A percentile compares a stretch with the other conserved stretches of the same genome.
phyloP scores from a whole-genome alignment of 1,139 yeast genomes.

The Lodderomyces margitis region DNA sequence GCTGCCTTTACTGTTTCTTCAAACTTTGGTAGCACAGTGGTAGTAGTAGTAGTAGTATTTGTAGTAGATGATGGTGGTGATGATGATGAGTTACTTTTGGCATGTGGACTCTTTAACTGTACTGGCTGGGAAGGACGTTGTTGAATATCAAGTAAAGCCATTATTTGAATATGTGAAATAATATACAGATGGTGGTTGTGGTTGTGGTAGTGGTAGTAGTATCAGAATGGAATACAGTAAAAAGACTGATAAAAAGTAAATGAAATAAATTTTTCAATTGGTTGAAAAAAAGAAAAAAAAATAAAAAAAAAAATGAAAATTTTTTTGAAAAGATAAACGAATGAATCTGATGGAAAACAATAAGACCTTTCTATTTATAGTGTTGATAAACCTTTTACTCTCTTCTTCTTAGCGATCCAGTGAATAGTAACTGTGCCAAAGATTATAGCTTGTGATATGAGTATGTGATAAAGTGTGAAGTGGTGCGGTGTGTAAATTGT shows the following conservation, averaged over 20 bases:
- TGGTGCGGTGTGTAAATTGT: no score
- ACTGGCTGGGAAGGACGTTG: conserved; percentile 15
- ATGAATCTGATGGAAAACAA: no score
- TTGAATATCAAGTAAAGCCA: conserved; percentile 20
- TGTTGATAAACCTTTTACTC: no score
- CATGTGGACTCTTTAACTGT: conserved; percentile 5
- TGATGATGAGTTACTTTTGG: conserved; percentile 2
- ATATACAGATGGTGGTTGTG: neutral
- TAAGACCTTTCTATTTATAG: no score
- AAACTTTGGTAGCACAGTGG: conserved; percentile 1
- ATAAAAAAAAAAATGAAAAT: neutral
- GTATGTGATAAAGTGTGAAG: no score
- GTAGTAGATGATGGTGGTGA: no score
- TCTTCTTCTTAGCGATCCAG: no score
- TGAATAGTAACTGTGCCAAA: no score
- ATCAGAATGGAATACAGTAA: neutral
- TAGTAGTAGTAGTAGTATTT: no score
- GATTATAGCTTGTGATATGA: no score
- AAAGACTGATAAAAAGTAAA: neutral
- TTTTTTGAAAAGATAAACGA: neutral
- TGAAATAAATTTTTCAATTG: conserved; percentile 2
- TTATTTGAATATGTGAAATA: conserved; percentile 2
- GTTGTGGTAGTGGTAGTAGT: neutral
- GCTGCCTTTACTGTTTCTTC: neutral
- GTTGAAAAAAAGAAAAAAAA: neutral